Evolutionary conservation across 2,329 filamentous ascomycete genomes (phyloP).

Genomic region (Acephala macrosclerotiorum): DNA sequence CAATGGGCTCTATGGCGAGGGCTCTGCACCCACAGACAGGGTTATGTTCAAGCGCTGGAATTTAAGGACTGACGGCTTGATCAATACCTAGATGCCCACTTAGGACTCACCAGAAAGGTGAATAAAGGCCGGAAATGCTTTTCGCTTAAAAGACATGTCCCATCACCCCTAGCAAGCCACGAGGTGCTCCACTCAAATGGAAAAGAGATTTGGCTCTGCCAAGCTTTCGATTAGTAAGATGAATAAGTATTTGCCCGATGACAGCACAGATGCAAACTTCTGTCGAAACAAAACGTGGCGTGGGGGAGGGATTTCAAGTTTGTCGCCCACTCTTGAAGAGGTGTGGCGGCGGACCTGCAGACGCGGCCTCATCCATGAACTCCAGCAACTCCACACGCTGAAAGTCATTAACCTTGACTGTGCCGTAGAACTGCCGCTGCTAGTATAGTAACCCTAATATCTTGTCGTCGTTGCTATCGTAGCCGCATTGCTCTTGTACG

Average conservation of each 20-base stretch:
- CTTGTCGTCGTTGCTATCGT: too few species aligned
- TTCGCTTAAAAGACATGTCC: too few species aligned
- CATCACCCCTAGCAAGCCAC: too few species aligned
- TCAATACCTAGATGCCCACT: too few species aligned
- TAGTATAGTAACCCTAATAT: too few species aligned
- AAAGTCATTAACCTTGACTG: not conserved
- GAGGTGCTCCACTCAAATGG: too few species aligned
- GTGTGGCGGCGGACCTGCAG: not conserved
- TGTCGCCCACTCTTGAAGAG: not conserved
- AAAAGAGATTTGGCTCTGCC: not conserved
- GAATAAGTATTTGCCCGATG: not conserved
- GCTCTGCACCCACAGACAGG: not conserved
- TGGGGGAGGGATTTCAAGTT: not conserved
- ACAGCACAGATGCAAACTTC: not conserved
- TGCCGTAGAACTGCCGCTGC: too few species aligned
- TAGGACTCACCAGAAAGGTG: too few species aligned
- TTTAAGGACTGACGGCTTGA: too few species aligned
- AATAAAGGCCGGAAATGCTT: too few species aligned
- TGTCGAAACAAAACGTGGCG: not conserved
- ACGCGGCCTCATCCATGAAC: constrained; percentile 6
- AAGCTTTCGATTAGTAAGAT: not conserved
- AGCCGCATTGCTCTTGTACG: too few species aligned
- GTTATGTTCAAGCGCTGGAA: not conserved
- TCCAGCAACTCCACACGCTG: constrained; percentile 1
- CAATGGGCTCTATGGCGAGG: not conserved